phyloP scores from a whole-genome alignment of 331 rosid genomes.

The Quercus tomentella region DNA sequence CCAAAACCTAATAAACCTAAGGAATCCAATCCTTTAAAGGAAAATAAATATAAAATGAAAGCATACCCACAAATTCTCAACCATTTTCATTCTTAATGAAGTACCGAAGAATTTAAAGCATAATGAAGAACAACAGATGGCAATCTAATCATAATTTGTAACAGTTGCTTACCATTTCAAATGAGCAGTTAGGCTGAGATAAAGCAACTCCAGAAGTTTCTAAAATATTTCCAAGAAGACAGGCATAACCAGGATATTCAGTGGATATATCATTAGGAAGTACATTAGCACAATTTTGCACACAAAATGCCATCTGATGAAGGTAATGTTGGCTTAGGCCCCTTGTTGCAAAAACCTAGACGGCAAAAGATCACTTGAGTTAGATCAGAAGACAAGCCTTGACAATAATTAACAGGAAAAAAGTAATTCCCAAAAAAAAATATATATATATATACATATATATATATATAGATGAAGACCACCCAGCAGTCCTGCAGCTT shows the following conservation, averaged over 20 bases:
- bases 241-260: conserved; percentile 84
- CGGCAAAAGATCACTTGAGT: conserved; percentile 17
- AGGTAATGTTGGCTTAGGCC: conserved; percentile 66
- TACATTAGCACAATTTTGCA: conserved; percentile 53
- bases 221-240: conserved; percentile 90
- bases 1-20: not conserved
- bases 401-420: conserved; percentile 6
- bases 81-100: not conserved
- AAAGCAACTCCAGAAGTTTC: conserved; percentile 76
- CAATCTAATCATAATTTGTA: conserved; percentile 4
- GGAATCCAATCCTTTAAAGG: not conserved
- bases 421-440: not conserved
- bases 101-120: conserved; percentile 8
- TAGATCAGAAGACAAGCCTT: conserved; percentile 3
- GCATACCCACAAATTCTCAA: not conserved
- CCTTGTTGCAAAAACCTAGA: conserved; percentile 55
- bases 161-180: conserved; percentile 65
- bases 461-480: not conserved
- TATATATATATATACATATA: not conserved
- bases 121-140: conserved; percentile 1
- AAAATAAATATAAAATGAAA: not conserved
- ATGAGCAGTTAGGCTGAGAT: conserved; percentile 77
- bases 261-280: conserved; percentile 73
- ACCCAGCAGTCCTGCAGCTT: not conserved
- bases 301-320: conserved; percentile 71